Base-by-base conservation (phyloP, 192 early-diverging fungal genomes). In the Coemansia sp. region DNA sequence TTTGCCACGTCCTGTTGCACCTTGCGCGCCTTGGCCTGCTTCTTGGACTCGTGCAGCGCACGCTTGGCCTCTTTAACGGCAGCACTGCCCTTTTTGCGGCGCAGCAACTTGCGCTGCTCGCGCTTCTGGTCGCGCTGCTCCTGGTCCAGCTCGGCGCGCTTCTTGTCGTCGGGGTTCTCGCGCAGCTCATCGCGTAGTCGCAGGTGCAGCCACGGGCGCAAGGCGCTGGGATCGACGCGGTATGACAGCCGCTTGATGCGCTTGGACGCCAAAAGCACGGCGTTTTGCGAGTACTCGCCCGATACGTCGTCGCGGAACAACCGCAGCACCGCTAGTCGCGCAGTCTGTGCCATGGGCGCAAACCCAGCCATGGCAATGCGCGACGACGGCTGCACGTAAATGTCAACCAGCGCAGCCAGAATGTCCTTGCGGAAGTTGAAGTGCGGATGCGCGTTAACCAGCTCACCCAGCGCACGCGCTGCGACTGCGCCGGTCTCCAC, bases 381-480 rank as follows among this genome's bases (percentile, higher is more conserved):
- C 17, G 86, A 82, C 7, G 81, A 61, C 19, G 81, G 81, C 76
- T 84, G 81, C 63, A 84, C 81, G 61, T 84, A 84, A 11, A 84
- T 67, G 68, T 84, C 76, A 9, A 98, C 89, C 31, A 98, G 74
- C 1, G 92, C 87, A 3, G 90, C 91, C 85, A 99, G 87, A 36
- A 99, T 73, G 69, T 99, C 95, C 46, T 90, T 75, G 48, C 96
- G 90, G 74, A 94, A 99, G 85, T 99, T 99, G 84, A 99, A 99
- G 76, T 98, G 96, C 17, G 97, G 89, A 14, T 91, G 87, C 17
- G 87, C 85, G 7, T 84, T 91, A 55, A 96, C 80, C 5, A 99
- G 86, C 50, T 92, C 89, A 42, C 92, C 90, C 83, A 97, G 77
- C 70, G 93, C 95, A 25, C 90, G 88, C 17, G 95, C 76, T 1